phyloP scores from a whole-genome alignment of 2,329 filamentous ascomycete genomes.

The Diaporthe citrichinensis region DNA sequence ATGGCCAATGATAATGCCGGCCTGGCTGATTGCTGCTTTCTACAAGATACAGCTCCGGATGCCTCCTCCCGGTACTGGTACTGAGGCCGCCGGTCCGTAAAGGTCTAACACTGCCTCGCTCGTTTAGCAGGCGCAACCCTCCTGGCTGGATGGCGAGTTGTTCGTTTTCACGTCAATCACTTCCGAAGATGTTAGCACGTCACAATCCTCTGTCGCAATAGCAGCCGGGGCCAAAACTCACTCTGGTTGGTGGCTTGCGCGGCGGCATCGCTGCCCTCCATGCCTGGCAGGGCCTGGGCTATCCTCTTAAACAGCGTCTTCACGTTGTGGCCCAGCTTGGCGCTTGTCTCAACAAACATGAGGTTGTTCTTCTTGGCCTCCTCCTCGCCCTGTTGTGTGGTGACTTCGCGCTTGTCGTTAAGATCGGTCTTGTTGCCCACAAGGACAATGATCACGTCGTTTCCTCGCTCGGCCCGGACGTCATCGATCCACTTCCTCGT shows the following conservation, averaged over 20 bases:
- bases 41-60: conserved; percentile 35
- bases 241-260: conserved; percentile 82
- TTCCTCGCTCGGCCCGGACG: conserved; percentile 94
- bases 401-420: conserved; percentile 98
- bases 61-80: conserved; percentile 8
- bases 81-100: conserved; percentile 2
- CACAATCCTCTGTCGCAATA: not conserved
- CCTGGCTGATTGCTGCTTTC: conserved; percentile 40
- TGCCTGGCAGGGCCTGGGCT: conserved; percentile 95
- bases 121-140: conserved; percentile 77
- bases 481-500: conserved; percentile 99
- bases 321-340: conserved; percentile 97
- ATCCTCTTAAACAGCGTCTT: conserved; percentile 98
- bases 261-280: conserved; percentile 91
- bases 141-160: conserved; percentile 77
- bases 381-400: conserved; percentile 94
- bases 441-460: conserved; percentile 98
- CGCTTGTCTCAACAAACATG: conserved; percentile 99
- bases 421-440: conserved; percentile 99
- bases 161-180: conserved; percentile 96
- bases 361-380: conserved; percentile 98
- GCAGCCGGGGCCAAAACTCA: conserved; percentile 61
- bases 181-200: conserved; percentile 55
- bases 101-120: conserved; percentile 2
- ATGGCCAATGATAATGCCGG: conserved; percentile 37